phyloP scores from a whole-genome alignment of 768 basidiomycete genomes.

The Lentinula detonsa region DNA sequence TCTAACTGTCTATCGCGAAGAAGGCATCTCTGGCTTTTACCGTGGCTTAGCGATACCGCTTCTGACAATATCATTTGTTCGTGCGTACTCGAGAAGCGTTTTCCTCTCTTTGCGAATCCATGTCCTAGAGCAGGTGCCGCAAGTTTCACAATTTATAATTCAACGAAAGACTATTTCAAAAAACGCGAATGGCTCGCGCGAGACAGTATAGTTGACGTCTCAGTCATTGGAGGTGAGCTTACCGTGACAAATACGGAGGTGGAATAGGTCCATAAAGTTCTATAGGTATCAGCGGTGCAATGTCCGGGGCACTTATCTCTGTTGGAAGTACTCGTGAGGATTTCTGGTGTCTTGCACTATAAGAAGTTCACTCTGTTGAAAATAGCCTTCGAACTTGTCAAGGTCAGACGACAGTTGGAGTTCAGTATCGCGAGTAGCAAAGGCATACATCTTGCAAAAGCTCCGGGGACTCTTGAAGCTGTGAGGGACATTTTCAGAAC shows the following conservation, averaged over 20 bases:
- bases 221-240: constrained; percentile 46
- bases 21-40: constrained; percentile 87
- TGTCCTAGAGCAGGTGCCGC: constrained; percentile 57
- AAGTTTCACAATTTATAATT: constrained; percentile 86
- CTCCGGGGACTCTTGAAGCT: constrained; percentile 74
- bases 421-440: constrained; percentile 83
- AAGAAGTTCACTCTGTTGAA: neutral
- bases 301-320: constrained; percentile 86
- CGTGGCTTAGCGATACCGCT: constrained; percentile 90
- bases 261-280: neutral
- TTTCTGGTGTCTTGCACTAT: constrained; percentile 24
- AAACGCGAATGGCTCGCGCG: constrained; percentile 52
- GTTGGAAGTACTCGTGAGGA: constrained; percentile 77
- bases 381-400: constrained; percentile 88
- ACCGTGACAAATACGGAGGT: neutral
- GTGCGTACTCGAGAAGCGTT: constrained; percentile 43
- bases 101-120: constrained; percentile 7
- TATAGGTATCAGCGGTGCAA: constrained; percentile 70
- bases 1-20: constrained; percentile 69
- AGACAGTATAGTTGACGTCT: constrained; percentile 60
- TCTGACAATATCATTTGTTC: constrained; percentile 93
- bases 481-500: constrained; percentile 71
- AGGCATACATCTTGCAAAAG: constrained; percentile 62
- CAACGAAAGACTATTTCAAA: constrained; percentile 71
- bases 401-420: constrained; percentile 90